Percentiles rank a stretch among this genome's conserved stretches.
Evolutionary conservation across 2,329 filamentous ascomycete genomes (phyloP).

Genomic region (Pseudonectria foliicola): DNA sequence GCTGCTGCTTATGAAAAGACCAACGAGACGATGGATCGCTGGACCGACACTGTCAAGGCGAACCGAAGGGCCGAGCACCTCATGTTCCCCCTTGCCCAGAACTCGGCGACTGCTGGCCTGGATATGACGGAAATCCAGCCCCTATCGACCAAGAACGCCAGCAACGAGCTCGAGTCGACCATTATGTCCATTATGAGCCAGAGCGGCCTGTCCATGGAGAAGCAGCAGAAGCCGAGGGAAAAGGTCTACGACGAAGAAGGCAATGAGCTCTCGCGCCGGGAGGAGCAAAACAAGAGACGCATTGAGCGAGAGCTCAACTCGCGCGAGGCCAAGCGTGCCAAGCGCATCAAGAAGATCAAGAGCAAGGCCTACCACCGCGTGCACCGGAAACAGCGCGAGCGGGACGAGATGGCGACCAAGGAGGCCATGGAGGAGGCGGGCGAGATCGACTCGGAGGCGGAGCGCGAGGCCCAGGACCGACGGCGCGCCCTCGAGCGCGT

Average conservation of each 20-base stretch:
- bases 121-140: slow-evolving; percentile 59
- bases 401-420: slow-evolving; percentile 44
- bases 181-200: slow-evolving; percentile 87
- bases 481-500: slow-evolving; percentile 77
- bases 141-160: slow-evolving; percentile 53
- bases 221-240: slow-evolving; percentile 41
- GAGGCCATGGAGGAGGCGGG: slow-evolving; percentile 50
- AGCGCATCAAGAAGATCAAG: slow-evolving; percentile 98
- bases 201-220: slow-evolving; percentile 61
- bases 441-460: slow-evolving; percentile 57
- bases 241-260: slow-evolving; percentile 62
- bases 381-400: slow-evolving; percentile 66
- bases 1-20: slow-evolving; percentile 81
- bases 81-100: slow-evolving; percentile 75
- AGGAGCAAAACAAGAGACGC: slow-evolving; percentile 66
- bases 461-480: slow-evolving; percentile 60
- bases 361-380: slow-evolving; percentile 90
- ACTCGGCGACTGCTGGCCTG: slow-evolving; percentile 53
- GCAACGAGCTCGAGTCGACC: slow-evolving; percentile 75
- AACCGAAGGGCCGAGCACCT: slow-evolving; percentile 89
- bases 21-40: slow-evolving; percentile 82
- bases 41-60: slow-evolving; percentile 91
- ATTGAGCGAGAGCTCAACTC: slow-evolving; percentile 79
- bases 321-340: slow-evolving; percentile 78
- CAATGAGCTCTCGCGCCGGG: slow-evolving; percentile 64